Evolutionary conservation across 768 basidiomycete species (phyloP), one percentile per base, ranked within the genome.

Genomic region (Porphyrellus cyaneotinctus): DNA sequence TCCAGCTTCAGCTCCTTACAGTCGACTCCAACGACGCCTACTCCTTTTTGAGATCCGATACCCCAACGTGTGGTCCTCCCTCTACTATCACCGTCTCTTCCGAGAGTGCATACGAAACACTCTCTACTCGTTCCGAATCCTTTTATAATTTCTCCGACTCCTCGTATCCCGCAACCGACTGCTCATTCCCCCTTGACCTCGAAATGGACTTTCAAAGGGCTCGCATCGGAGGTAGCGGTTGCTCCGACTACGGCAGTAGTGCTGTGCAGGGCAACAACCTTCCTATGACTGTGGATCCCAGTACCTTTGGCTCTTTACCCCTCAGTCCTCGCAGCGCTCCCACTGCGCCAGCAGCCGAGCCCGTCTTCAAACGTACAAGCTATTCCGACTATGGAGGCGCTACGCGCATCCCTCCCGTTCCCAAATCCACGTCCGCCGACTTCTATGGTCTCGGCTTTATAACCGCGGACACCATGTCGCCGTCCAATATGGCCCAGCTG

Each of bases 1-100:
- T 75, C 67, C 77, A 82, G 63, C 75, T 82, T 51, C 80, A 84
- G 66, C 76, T 83, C 56, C 74, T 83, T 58, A 78, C 80, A 61
- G 80, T 87, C 56, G 81, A 82, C 67, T 78, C 77, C 58, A 80
- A 79, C 72, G 80, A 82, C 71, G 75, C 82, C 52, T 87, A 84
- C 74, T 75, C 78, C 59, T 78, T 79, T 72, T 74, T 84, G 58
- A 78, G 84, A 69, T 75, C 81, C 51, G 81, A 81, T 63, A 80
- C 81, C 45, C 79, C 83, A 62, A 80, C 78, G 63, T 78, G 78
- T 69, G 85, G 85, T 57, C 85, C 88, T 53, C 85, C 82, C 45
- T 91, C 90, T 50, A 79, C 84, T 58, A 83, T 91, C 68, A 89
- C 90, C 55, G 81, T 80, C 58, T 88, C 87, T 37, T 84, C 85